Percentiles rank a stretch among this genome's conserved stretches.
These are phyloP conservation scores for Talaromyces funiculosus DNA, from an alignment of 2,329 filamentous ascomycete genomes.

Conservation along the genomic window DNA sequence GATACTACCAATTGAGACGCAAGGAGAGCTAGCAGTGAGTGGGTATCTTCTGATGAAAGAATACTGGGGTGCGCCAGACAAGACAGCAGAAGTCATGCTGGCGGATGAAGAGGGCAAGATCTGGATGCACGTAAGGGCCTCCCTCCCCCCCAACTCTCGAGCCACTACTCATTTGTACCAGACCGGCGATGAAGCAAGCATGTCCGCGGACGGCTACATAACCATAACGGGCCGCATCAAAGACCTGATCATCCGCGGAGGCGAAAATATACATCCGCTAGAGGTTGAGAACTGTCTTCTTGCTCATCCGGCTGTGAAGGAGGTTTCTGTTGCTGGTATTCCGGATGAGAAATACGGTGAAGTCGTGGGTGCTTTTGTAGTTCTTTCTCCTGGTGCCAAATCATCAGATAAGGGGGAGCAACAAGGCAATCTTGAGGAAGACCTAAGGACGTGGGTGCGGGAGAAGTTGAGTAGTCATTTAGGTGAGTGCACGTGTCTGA, in stretches of 20 bases:
- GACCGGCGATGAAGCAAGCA: conserved; percentile 83
- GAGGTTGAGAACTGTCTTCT: conserved; percentile 88
- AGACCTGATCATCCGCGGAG: conserved; percentile 89
- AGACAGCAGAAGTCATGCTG: conserved; percentile 64
- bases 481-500: conserved; percentile 37
- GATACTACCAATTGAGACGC: conserved; percentile 58
- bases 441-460: conserved; percentile 67
- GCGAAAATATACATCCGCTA: conserved; percentile 92
- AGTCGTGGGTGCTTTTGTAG: conserved; percentile 76
- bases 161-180: conserved; percentile 31
- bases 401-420: conserved; percentile 22
- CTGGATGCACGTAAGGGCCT: conserved; percentile 65
- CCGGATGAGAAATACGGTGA: conserved; percentile 81
- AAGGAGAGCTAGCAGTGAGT: conserved; percentile 74
- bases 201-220: conserved; percentile 78
- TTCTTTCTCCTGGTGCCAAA: conserved; percentile 43
- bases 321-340: conserved; percentile 78
- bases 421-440: conserved; percentile 48
- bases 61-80: conserved; percentile 71
- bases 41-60: conserved; percentile 89
- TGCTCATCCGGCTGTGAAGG: conserved; percentile 61
- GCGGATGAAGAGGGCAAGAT: conserved; percentile 51
- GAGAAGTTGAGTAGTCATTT: conserved; percentile 65
- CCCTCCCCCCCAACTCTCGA: not conserved
- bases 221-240: conserved; percentile 88